Base-by-base conservation (phyloP, 2,329 filamentous ascomycete genomes). In the Elsinoe australis region DNA sequence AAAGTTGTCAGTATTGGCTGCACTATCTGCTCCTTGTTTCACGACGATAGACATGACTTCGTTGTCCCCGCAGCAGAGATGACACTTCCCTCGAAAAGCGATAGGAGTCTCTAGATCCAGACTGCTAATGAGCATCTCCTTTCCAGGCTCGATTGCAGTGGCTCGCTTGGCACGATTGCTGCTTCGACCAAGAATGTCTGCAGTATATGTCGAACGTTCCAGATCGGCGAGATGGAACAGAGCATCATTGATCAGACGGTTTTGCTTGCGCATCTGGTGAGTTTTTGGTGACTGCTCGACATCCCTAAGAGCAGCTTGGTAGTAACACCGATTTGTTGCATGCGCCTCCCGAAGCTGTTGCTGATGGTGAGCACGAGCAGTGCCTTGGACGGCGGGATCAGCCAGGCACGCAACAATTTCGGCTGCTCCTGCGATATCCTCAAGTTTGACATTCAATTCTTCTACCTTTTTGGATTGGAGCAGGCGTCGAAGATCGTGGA, bases 1-100 rank as follows among this genome's bases (percentile, higher is more conserved):
- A n/a, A 39, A 39, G 10, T 39, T 39, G 35, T 39, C 35, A 4
- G 35, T 39, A n/a, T 39, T 39, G 5, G 19, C 19, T n/a, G 35
- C 35, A 39, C 35, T 24, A 15, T 39, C 35, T 9, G 35, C 35
- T 7, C 35, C 35, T n/a, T 19, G 15, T 22, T 39, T 39, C 18
- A 39, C 2, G 19, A 14, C 35, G 17, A 39, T 26, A 10, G 35
- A 39, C 35, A 39, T 39, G 12, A 39, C 35, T 22, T 39, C 35
- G 10, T 39, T 39, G 18, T 26, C 35, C 10, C 35, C 35, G 10
- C 35, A 39, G 35, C 35, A 39, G n/a, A 39, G 24, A 8, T 22
- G 21, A 24, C 35, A 39, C 35, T 39, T 22, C 8, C 35, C 35
- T 5, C 35, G 35, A n/a, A 39, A 39, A 17, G 35, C 35, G 5